Percentiles rank a stretch among this genome's conserved stretches.
Conservation (phyloP, 1,284 basidiomycete genomes). For the Leccinum ponderosum region DNA sequence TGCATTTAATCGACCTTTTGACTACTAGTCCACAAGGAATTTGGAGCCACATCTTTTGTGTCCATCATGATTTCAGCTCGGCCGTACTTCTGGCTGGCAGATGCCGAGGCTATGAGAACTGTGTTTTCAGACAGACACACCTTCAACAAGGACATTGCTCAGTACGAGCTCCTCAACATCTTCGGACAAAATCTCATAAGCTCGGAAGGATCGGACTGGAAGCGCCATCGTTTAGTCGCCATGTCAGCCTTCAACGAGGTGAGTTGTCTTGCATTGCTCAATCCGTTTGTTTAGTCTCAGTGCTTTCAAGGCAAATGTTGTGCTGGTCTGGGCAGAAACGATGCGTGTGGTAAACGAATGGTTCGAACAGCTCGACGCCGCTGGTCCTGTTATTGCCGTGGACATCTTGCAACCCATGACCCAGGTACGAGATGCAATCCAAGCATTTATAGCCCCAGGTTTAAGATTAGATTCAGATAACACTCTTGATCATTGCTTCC, state of each 20-base stretch:
- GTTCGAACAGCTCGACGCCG: constrained; percentile 40
- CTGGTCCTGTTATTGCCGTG: constrained; percentile 21
- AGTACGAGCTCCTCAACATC: constrained; percentile 22
- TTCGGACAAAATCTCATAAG: constrained; percentile 24
- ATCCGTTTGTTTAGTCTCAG: neutral
- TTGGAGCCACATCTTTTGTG: constrained; percentile 39
- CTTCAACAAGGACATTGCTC: constrained; percentile 38
- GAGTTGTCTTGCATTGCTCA: neutral
- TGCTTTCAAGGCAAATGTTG: constrained; percentile 40
- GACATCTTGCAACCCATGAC: constrained; percentile 34
- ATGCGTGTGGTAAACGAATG: constrained; percentile 46
- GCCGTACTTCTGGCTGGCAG: constrained; percentile 41
- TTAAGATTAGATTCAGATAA: constrained; percentile 26
- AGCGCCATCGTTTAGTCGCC: constrained; percentile 26
- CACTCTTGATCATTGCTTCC: constrained; percentile 43
- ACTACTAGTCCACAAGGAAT: constrained; percentile 35
- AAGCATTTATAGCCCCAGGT: neutral
- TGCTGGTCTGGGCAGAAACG: constrained; percentile 45
- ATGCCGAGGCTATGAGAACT: constrained; percentile 41
- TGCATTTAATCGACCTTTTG: neutral
- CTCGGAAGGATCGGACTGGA: constrained; percentile 23
- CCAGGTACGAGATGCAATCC: constrained; percentile 20
- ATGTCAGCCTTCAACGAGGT: constrained; percentile 30
- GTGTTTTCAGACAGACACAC: constrained; percentile 32
- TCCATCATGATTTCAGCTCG: constrained; percentile 32